Percentiles rank a stretch among this genome's conserved stretches.
Evolutionary conservation across 208 protist species (phyloP).

Genomic region (Wallacemonas rigidus): DNA sequence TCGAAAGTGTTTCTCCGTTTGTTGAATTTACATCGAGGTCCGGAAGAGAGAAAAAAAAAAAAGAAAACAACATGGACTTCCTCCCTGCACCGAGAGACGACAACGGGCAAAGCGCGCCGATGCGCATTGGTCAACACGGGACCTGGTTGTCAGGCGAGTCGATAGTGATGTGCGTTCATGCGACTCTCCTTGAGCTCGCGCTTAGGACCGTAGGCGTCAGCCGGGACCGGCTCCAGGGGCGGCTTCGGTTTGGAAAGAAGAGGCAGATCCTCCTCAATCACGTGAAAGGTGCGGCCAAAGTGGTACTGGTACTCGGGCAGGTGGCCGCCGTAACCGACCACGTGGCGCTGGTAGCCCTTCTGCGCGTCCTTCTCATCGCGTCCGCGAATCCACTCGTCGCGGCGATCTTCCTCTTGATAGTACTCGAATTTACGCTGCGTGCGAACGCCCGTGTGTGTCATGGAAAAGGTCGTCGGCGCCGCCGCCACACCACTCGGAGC

Average conservation of each 20-base stretch:
- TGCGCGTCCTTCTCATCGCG: conserved; percentile 57
- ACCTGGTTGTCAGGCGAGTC: conserved; percentile 41
- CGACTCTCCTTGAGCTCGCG: conserved; percentile 63
- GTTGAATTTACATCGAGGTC: no score
- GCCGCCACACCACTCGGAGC: background rate
- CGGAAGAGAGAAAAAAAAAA: no score
- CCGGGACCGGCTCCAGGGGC: conserved; percentile 33
- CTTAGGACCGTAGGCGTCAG: conserved; percentile 55
- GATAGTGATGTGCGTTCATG: conserved; percentile 77
- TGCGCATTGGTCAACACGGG: no score
- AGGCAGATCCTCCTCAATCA: conserved; percentile 87
- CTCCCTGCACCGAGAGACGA: no score
- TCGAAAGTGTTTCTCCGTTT: no score
- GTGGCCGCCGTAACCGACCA: conserved; percentile 81
- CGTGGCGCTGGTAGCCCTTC: conserved; percentile 58
- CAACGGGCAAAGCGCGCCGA: no score
- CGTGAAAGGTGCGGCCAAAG: conserved; percentile 88
- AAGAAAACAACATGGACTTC: no score
- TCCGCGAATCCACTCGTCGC: conserved; percentile 79
- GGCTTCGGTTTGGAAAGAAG: conserved; percentile 58
- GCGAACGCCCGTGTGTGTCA: conserved; percentile 37
- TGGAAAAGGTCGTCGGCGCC: conserved; percentile 27
- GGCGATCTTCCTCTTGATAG: conserved; percentile 65
- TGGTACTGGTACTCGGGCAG: conserved; percentile 72
- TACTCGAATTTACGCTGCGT: conserved; percentile 52